A percentile compares a stretch with the other conserved stretches of the same genome.
Conservation (phyloP, 2,329 filamentous ascomycete species). For the Aspergillus novoparasiticus region DNA sequence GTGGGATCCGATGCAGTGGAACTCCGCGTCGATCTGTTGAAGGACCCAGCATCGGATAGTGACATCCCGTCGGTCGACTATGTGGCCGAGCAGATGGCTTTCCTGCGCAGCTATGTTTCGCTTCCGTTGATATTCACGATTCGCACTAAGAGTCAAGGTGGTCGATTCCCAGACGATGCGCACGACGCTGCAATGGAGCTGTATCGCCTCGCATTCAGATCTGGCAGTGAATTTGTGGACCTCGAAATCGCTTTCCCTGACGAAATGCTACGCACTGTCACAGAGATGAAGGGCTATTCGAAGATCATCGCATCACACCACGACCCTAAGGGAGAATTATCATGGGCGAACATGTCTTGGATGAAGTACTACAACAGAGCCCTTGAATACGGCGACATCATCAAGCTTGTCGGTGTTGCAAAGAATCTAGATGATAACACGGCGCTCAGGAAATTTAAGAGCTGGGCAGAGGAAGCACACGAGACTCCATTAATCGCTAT, state of each 20-base stretch:
- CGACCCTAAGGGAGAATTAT: conserved; percentile 75
- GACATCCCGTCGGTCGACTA: conserved; percentile 70
- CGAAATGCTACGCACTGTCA: conserved; percentile 69
- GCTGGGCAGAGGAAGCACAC: conserved; percentile 71
- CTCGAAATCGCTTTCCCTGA: conserved; percentile 86
- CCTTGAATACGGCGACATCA: conserved; percentile 84
- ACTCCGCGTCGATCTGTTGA: conserved; percentile 85
- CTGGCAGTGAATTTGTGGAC: conserved; percentile 91
- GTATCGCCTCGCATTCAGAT: conserved; percentile 75
- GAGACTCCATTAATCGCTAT: conserved; percentile 86
- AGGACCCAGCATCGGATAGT: conserved; percentile 64
- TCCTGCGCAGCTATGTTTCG: conserved; percentile 70
- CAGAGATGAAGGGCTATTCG: conserved; percentile 69
- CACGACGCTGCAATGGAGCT: conserved; percentile 71
- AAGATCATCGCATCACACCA: conserved; percentile 95
- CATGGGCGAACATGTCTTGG: conserved; percentile 94
- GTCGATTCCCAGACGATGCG: conserved; percentile 78
- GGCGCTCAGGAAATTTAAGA: conserved; percentile 78
- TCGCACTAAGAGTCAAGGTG: conserved; percentile 81
- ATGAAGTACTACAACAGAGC: conserved; percentile 86
- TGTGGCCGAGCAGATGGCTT: conserved; percentile 77
- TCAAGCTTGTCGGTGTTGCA: conserved; percentile 90
- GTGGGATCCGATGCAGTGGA: conserved; percentile 93
- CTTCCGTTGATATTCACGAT: conserved; percentile 92
- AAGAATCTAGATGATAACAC: conserved; percentile 81